Conservation (phyloP, 192 early-diverging fungal species). For the Backusella australiensis region DNA sequence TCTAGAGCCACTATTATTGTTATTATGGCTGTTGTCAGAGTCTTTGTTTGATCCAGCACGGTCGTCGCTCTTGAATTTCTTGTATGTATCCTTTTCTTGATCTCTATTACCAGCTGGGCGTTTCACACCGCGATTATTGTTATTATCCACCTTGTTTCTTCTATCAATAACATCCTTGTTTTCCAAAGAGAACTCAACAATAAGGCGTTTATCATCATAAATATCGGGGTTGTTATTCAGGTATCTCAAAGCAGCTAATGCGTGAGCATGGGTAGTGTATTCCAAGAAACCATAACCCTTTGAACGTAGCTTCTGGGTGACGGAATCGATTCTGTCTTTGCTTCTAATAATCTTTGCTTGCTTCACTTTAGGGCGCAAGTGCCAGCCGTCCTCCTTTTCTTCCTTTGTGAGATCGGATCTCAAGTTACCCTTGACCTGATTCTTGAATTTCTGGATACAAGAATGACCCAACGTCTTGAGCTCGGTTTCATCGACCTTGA, state of each 20-base stretch:
- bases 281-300: slow-evolving; percentile 96
- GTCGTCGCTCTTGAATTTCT: not conserved
- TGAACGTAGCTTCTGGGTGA: slow-evolving; percentile 62
- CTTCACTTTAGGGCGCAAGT: slow-evolving; percentile 53
- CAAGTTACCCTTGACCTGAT: slow-evolving; percentile 62
- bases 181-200: slow-evolving; percentile 92
- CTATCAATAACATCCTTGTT: slow-evolving; percentile 45
- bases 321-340: slow-evolving; percentile 75
- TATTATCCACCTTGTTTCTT: not conserved
- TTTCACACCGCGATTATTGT: not conserved
- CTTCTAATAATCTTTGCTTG: slow-evolving; percentile 84
- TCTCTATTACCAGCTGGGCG: not conserved
- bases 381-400: slow-evolving; percentile 68
- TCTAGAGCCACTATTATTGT: not conserved
- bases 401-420: slow-evolving; percentile 54
- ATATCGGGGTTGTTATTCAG: slow-evolving; percentile 80
- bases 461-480: slow-evolving; percentile 58
- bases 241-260: slow-evolving; percentile 88
- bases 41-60: not conserved
- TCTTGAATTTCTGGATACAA: slow-evolving; percentile 74
- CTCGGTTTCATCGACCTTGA: slow-evolving; percentile 67
- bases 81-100: not conserved
- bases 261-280: slow-evolving; percentile 83
- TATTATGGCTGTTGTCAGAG: not conserved
- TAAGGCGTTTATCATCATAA: slow-evolving; percentile 64